Base-by-base conservation (phyloP, 2,329 filamentous ascomycete species). In the Aphanocladium album region DNA sequence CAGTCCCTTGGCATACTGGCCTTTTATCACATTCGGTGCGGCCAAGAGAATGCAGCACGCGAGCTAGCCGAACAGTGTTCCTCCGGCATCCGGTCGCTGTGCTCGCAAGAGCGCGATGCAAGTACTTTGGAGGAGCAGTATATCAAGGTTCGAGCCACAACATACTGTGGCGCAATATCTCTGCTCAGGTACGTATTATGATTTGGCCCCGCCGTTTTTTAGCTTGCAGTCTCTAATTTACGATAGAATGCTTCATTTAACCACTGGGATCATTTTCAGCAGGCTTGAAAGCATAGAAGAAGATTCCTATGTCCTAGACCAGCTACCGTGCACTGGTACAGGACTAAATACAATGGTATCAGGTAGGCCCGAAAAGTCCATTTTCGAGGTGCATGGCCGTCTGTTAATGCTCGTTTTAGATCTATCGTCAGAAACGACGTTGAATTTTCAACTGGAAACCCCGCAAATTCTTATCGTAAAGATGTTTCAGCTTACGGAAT, bases 401-500 rank as follows among this genome's bases (percentile, higher is more conserved):
- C 9, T 30, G 9, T 30, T 30, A 30, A 30, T 9, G 9, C 30
- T 30, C 30, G 30, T 30, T 30, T 30, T 9, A 30, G 30, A 30
- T 9, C 30, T 30, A 30, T 5, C 30, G 5, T 30, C 30, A 30
- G 30, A 30, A 5, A 30, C 5, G 5, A 5, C 17, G 5, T 11
- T 45, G 25, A 45, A n/a, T 25, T 12, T 25, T 14, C 57, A 54
- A 14, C 60, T 50, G 8, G 11, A 27, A 35, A 50, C 43, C 14
- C 35, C 60, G 2, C 59, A 64, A 27, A 16, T 50, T n/a, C 53
- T 62, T 11, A 37, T 57, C 5, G 53, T 60, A 12, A 65, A 61
- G 25, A 63, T 64, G 14, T 64, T 64, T 41, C 64, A 64, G 33
- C 64, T 65, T 33, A 62, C 60, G 16, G 62, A 65, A 33, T 64